Percentiles rank a stretch among this genome's conserved stretches.
Conservation (phyloP, 768 basidiomycete genomes). For the Phylloporus rhodoxanthus region DNA sequence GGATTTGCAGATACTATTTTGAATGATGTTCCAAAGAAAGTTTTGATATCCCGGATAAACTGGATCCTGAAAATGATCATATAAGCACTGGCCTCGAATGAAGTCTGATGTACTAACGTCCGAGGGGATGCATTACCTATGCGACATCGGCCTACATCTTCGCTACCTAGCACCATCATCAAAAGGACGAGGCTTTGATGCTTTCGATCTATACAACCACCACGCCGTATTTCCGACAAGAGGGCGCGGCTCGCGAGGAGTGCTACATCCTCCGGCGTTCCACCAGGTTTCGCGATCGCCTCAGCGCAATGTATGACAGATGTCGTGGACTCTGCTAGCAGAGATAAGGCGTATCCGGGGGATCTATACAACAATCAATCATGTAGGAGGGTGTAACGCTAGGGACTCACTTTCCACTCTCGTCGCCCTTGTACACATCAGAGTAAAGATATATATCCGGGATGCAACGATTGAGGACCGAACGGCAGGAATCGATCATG, state of each 20-base stretch:
- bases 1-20: conserved; percentile 69
- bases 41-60: conserved; percentile 76
- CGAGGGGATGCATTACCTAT: conserved; percentile 79
- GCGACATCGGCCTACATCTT: conserved; percentile 87
- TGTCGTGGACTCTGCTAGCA: conserved; percentile 90
- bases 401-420: conserved; percentile 83
- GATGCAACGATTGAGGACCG: conserved; percentile 90
- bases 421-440: conserved; percentile 96
- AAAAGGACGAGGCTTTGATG: conserved; percentile 83
- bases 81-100: conserved; percentile 1
- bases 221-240: conserved; percentile 68
- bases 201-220: conserved; percentile 87
- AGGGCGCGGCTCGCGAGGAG: conserved; percentile 73
- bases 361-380: conserved; percentile 49
- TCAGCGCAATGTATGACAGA: conserved; percentile 84
- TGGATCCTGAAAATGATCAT: conserved; percentile 59
- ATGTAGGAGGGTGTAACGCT: not conserved
- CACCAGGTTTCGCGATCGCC: conserved; percentile 73
- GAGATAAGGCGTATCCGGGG: conserved; percentile 88
- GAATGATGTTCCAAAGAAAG: conserved; percentile 88
- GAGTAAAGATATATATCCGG: conserved; percentile 98
- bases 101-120: conserved; percentile 52
- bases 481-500: conserved; percentile 92
- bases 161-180: conserved; percentile 94
- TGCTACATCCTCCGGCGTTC: conserved; percentile 91